Evolutionary conservation across 2,329 filamentous ascomycete genomes (phyloP).

Genomic region (Arthrocladium fulminans): DNA sequence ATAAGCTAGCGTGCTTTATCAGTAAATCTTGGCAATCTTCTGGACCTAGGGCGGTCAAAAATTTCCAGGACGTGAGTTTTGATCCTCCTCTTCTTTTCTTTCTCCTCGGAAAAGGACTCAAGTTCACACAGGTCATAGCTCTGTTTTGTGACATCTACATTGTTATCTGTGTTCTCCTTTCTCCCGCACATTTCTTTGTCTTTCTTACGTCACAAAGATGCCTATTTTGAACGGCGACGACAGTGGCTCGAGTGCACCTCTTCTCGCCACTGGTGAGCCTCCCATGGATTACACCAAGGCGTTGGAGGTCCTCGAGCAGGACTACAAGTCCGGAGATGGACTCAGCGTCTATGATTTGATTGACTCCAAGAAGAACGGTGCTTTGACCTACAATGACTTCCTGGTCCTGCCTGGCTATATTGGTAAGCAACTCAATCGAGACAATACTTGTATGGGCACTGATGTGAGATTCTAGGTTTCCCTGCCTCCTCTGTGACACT

Average conservation of each 20-base stretch:
- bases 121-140: constrained; percentile 18
- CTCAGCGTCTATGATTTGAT: constrained; percentile 78
- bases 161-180: constrained; percentile 25
- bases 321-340: constrained; percentile 75
- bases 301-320: constrained; percentile 64
- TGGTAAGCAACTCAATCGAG: constrained; percentile 40
- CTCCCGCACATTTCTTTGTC: constrained; percentile 17
- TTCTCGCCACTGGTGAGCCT: constrained; percentile 39
- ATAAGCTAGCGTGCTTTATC: too few relatives aligned
- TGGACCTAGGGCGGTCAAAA: constrained; percentile 33
- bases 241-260: constrained; percentile 42
- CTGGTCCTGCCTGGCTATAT: constrained; percentile 94
- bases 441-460: background rate
- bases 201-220: constrained; percentile 47
- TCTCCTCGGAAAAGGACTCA: constrained; percentile 20
- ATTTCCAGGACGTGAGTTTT: constrained; percentile 10
- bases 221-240: constrained; percentile 59
- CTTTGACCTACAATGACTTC: constrained; percentile 98
- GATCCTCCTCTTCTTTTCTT: constrained; percentile 17
- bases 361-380: constrained; percentile 83
- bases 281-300: constrained; percentile 67
- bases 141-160: constrained; percentile 22
- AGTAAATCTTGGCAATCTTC: background rate
- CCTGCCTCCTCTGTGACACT: constrained; percentile 79
- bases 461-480: constrained; percentile 52